These are phyloP conservation scores for Amanita thiersii DNA, from an alignment of 768 basidiomycete genomes.

Conservation along the genomic window DNA sequence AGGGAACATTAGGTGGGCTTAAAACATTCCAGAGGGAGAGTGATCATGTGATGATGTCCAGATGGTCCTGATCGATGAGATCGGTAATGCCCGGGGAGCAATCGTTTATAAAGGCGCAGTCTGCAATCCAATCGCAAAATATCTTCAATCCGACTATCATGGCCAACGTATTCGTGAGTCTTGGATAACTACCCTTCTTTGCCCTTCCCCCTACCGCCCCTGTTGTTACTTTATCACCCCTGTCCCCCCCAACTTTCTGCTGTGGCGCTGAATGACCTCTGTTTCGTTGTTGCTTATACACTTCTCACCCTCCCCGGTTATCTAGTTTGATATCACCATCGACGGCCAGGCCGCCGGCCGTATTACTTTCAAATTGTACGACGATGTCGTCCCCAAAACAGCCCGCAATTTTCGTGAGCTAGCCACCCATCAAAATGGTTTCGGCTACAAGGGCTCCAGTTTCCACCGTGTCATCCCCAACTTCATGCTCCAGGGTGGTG, in stretches of 20 bases:
- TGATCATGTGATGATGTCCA: slow-evolving; percentile 1
- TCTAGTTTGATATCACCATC: slow-evolving; percentile 63
- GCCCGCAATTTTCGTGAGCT: slow-evolving; percentile 86
- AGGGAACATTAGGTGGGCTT: no score
- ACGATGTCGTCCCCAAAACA: slow-evolving; percentile 69
- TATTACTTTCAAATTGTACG: slow-evolving; percentile 82
- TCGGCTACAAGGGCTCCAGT: slow-evolving; percentile 53
- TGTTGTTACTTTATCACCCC: slow-evolving; percentile 1
- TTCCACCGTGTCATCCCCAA: slow-evolving; percentile 82
- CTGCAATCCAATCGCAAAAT: neutral
- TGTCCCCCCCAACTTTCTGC: neutral
- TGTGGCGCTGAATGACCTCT: neutral
- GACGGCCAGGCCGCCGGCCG: slow-evolving; percentile 32
- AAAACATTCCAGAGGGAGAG: no score
- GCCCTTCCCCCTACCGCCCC: neutral
- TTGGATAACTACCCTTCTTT: no score
- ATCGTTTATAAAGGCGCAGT: slow-evolving; percentile 5
- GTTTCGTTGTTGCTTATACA: neutral
- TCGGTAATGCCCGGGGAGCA: slow-evolving; percentile 1
- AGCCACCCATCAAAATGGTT: slow-evolving; percentile 67
- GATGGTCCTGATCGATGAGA: slow-evolving; percentile 10
- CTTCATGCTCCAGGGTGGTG: slow-evolving; percentile 91
- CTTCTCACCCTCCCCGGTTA: no score
- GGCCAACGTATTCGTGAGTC: slow-evolving; percentile 33
- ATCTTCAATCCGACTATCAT: slow-evolving; percentile 15